phyloP scores from a whole-genome alignment of 306 rosid genomes.

The Vigna nakashimae region DNA sequence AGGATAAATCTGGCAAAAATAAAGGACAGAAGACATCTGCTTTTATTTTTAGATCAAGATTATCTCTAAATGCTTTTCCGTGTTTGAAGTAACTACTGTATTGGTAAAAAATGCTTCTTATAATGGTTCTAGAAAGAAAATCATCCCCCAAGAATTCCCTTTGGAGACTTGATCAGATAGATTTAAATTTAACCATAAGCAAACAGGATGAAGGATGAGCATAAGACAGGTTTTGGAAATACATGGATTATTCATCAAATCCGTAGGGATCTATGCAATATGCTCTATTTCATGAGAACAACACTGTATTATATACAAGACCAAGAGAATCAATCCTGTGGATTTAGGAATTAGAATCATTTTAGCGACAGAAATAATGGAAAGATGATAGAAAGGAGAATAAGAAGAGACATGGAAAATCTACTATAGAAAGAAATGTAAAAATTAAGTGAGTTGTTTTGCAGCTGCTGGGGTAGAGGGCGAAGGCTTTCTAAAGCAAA shows the following conservation, averaged over 20 bases:
- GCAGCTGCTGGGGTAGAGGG: too few relatives aligned
- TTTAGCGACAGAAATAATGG: not conserved
- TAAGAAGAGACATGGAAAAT: too few relatives aligned
- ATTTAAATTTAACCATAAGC: not conserved
- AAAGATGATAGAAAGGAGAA: too few relatives aligned
- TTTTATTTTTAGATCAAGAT: constrained; percentile 5
- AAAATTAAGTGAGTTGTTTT: too few relatives aligned
- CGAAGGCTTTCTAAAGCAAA: too few relatives aligned
- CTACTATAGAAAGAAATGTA: too few relatives aligned
- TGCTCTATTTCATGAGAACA: not conserved
- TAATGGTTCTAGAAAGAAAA: constrained; percentile 3
- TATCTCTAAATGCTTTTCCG: constrained; percentile 22
- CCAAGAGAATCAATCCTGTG: not conserved
- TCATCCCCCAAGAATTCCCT: not conserved
- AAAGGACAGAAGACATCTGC: not conserved
- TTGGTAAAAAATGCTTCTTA: not conserved
- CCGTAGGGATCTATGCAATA: not conserved
- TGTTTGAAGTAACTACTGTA: constrained; percentile 1
- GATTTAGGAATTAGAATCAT: not conserved
- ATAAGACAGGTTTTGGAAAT: constrained; percentile 10
- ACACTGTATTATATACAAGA: not conserved
- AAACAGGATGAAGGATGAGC: not conserved
- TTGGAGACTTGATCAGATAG: not conserved
- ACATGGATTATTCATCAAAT: constrained; percentile 4
- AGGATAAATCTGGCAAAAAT: not conserved